phyloP scores from a whole-genome alignment of 257 asterid species.

The Nicotiana attenuata region DNA sequence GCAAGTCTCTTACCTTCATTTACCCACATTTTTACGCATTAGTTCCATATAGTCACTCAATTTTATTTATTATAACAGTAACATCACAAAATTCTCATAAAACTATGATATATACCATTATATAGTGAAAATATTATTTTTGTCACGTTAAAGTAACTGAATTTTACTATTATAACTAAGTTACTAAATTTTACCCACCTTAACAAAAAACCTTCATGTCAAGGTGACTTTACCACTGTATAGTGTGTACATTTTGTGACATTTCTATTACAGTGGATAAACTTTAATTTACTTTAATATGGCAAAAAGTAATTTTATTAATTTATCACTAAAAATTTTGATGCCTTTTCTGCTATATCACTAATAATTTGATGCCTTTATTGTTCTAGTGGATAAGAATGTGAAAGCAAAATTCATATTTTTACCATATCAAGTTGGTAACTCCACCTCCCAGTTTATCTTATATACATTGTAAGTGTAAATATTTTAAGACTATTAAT shows the following conservation, averaged over 20 bases:
- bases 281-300: not conserved
- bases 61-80: not conserved
- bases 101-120: too few relatives aligned
- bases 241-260: too few relatives aligned
- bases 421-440: not conserved
- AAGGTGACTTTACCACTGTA: too few relatives aligned
- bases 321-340: too few relatives aligned
- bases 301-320: not conserved
- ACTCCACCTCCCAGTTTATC: not conserved
- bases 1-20: conserved; percentile 30
- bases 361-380: not conserved
- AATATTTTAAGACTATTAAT: not conserved
- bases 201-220: not conserved
- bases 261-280: not conserved
- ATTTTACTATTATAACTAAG: not conserved
- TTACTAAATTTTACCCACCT: not conserved
- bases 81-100: not conserved
- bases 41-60: not conserved
- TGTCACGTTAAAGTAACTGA: not conserved
- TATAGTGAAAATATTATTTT: not conserved
- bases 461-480: not conserved
- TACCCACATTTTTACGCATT: not conserved
- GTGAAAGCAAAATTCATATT: not conserved
- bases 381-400: not conserved
- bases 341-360: too few relatives aligned